Percentiles rank a stretch among this genome's conserved stretches.
Conservation (phyloP, 1,284 basidiomycete genomes). For the Golubevia pallescens region DNA sequence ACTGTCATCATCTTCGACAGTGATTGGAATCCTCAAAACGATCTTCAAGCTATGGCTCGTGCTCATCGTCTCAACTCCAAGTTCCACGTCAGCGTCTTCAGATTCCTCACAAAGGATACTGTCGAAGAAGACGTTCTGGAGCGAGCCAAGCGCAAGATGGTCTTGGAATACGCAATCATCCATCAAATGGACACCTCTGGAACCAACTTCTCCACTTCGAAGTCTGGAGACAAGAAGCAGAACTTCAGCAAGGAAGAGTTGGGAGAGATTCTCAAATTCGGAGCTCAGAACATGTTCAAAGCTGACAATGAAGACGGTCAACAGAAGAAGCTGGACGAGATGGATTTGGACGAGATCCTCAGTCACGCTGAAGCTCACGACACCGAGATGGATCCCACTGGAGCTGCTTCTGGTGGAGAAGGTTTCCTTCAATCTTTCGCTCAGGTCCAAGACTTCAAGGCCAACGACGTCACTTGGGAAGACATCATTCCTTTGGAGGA, state of each 20-base stretch:
- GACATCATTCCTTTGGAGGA: conserved; percentile 62
- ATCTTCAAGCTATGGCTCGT: conserved; percentile 60
- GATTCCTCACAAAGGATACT: conserved; percentile 59
- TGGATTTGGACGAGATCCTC: conserved; percentile 63
- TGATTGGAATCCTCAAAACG: conserved; percentile 62
- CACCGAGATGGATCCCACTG: conserved; percentile 50
- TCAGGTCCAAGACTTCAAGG: conserved; percentile 62
- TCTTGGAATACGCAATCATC: conserved; percentile 63
- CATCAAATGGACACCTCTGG: conserved; percentile 64
- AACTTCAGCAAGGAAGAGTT: conserved; percentile 61
- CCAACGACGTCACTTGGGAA: conserved; percentile 56
- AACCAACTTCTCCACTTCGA: conserved; percentile 56
- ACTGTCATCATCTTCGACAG: conserved; percentile 63
- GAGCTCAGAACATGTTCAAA: conserved; percentile 63
- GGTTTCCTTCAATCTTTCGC: conserved; percentile 62
- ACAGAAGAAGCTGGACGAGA: conserved; percentile 63
- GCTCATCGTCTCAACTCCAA: conserved; percentile 61
- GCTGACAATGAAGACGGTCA: conserved; percentile 58
- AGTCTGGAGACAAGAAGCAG: conserved; percentile 11
- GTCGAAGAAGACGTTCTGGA: conserved; percentile 63
- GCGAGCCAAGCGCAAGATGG: conserved; percentile 62
- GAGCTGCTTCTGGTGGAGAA: conserved; percentile 55
- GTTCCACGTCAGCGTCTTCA: conserved; percentile 59
- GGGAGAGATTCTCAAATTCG: conserved; percentile 60
- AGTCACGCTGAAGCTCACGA: conserved; percentile 61